Evolutionary conservation across 495 filamentous ascomycete species (phyloP).

Genomic region (Trichocladium antarcticum): DNA sequence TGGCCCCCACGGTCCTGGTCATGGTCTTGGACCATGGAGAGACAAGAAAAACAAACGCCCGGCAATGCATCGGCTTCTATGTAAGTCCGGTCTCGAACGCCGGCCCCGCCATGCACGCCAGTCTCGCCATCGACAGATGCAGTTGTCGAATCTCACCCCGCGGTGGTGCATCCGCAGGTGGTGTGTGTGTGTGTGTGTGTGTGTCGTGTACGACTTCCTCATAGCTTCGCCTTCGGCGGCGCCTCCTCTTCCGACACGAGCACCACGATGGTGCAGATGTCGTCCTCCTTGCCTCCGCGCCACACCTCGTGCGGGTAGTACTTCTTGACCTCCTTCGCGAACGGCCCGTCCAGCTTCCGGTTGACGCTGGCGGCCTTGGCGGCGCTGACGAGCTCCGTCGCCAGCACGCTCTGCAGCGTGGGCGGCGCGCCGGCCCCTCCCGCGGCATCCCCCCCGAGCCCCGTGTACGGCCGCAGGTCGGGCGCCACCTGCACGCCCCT

Average conservation of each 20-base stretch:
- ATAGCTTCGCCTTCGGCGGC: constrained; percentile 31
- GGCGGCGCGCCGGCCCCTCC: constrained; percentile 8
- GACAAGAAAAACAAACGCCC: constrained; percentile 1
- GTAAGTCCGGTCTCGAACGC: background rate
- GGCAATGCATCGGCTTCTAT: background rate
- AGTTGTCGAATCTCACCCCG: background rate
- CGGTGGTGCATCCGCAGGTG: background rate
- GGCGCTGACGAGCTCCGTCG: constrained; percentile 60
- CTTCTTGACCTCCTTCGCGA: constrained; percentile 84
- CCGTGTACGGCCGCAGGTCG: constrained; percentile 42
- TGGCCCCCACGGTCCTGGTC: too few relatives aligned
- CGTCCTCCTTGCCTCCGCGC: constrained; percentile 82
- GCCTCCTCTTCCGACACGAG: constrained; percentile 50
- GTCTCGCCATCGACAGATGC: background rate
- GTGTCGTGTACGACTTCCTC: background rate
- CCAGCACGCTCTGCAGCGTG: constrained; percentile 66
- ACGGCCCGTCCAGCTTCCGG: constrained; percentile 71
- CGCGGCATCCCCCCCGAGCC: constrained; percentile 25
- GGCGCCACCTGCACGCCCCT: constrained; percentile 49
- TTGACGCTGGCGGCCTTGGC: constrained; percentile 79
- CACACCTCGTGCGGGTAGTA: constrained; percentile 73
- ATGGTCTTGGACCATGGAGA: background rate
- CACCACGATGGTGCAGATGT: constrained; percentile 71
- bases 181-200: background rate
- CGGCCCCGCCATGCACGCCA: background rate